A percentile compares a stretch with the other conserved stretches of the same genome.
Conservation (phyloP, 345 rosid genomes). For the Melaleuca quinquenervia region DNA sequence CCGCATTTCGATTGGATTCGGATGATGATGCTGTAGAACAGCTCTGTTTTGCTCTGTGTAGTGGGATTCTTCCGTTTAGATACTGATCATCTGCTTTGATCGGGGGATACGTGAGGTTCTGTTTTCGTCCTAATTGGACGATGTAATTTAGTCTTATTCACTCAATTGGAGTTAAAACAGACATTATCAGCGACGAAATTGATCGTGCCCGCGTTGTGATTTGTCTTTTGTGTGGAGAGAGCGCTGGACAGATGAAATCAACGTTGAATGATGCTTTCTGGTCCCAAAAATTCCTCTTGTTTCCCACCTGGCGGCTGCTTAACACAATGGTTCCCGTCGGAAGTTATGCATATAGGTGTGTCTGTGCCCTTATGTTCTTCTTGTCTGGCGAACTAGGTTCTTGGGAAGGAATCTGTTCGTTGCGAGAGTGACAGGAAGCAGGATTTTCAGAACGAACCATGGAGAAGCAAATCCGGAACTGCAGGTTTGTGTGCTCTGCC, state of each 20-base stretch:
- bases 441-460: slow-evolving; percentile 21
- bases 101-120: neutral
- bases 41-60: neutral
- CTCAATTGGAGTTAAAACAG: neutral
- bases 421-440: slow-evolving; percentile 20
- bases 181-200: neutral
- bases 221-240: neutral
- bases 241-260: neutral
- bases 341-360: neutral
- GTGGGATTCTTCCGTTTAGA: neutral
- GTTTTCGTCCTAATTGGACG: neutral
- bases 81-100: neutral
- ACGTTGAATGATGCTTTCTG: neutral
- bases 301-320: neutral
- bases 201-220: neutral
- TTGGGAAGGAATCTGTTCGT: slow-evolving; percentile 43
- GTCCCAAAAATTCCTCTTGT: neutral
- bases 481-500: slow-evolving; percentile 18
- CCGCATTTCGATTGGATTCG: neutral
- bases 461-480: slow-evolving; percentile 25
- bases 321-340: neutral
- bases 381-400: slow-evolving; percentile 16
- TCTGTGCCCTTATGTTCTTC: neutral
- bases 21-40: neutral
- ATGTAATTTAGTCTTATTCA: neutral